Conservation (phyloP, 139 green algal species). For the Chlamydomonas sphaeroides region DNA sequence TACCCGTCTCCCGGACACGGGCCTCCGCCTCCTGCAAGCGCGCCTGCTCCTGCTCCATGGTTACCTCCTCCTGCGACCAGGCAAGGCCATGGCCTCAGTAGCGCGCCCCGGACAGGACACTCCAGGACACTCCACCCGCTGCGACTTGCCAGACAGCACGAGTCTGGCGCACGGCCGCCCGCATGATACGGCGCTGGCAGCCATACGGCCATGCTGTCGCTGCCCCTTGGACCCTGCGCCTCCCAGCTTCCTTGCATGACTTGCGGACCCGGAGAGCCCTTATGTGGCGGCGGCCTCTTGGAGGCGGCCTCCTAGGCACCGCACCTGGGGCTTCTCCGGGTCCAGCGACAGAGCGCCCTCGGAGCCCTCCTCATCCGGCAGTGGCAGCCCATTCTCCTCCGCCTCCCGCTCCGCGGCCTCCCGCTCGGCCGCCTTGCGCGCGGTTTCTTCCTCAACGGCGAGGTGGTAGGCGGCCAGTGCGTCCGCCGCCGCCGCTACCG, state of each 20-base stretch:
- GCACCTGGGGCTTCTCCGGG: constrained; percentile 17
- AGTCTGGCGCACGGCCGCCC: no score
- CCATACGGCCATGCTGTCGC: no score
- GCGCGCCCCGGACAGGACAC: no score
- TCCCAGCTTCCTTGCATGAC: no score
- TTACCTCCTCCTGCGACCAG: constrained; percentile 15
- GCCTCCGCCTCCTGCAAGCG: constrained; percentile 2
- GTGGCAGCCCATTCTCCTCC: neutral
- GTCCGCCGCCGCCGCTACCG: neutral
- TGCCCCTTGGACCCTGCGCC: no score
- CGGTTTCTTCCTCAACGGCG: constrained; percentile 6
- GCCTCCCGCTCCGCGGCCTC: constrained; percentile 1
- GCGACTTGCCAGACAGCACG: no score
- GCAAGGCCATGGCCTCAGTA: no score
- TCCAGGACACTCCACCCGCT: no score
- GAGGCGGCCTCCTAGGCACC: no score
- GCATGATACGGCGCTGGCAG: no score
- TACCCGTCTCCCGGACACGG: constrained; percentile 16
- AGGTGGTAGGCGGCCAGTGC: neutral
- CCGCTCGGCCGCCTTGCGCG: constrained; percentile 4
- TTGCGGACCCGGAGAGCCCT: no score
- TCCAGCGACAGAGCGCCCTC: neutral
- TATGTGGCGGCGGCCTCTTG: no score
- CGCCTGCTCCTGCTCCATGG: neutral
- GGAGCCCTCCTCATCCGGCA: constrained; percentile 4